Percentiles rank a stretch among this genome's conserved stretches.
These are phyloP conservation scores for Wickerhamiella australiensis DNA, from an alignment of 805 yeast genomes.

Conservation along the genomic window DNA sequence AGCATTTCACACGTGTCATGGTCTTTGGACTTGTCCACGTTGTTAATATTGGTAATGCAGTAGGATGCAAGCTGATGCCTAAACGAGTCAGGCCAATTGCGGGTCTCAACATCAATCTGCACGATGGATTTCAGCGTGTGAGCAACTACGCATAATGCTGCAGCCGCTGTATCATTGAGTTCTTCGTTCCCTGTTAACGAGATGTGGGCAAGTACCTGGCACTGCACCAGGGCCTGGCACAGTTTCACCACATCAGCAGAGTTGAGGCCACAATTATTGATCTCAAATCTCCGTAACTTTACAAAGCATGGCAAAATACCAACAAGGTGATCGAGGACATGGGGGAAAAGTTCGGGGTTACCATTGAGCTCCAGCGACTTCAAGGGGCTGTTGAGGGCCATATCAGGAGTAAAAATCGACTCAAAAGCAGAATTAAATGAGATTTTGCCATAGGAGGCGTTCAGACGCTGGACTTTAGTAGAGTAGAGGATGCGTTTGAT, in stretches of 20 bases:
- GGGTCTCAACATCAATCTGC: conserved; percentile 56
- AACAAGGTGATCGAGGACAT: conserved; percentile 43
- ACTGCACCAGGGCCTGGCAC: conserved; percentile 57
- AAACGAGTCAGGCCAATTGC: conserved; percentile 45
- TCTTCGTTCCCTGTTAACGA: conserved; percentile 52
- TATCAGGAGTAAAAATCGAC: conserved; percentile 35
- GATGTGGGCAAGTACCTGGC: conserved; percentile 53
- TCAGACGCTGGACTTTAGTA: conserved; percentile 49
- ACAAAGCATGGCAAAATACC: conserved; percentile 58
- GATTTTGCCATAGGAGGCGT: conserved; percentile 27
- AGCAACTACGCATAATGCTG: conserved; percentile 59
- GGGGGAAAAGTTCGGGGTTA: conserved; percentile 55
- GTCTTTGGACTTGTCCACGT: conserved; percentile 28
- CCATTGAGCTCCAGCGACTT: conserved; percentile 66
- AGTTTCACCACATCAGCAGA: conserved; percentile 45
- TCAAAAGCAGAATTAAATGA: conserved; percentile 12
- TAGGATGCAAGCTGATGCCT: conserved; percentile 65
- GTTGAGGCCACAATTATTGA: conserved; percentile 55
- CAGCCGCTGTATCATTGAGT: conserved; percentile 48
- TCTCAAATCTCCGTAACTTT: conserved; percentile 49
- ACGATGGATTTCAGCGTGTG: conserved; percentile 52
- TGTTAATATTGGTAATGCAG: conserved; percentile 59
- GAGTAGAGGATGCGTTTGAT: conserved; percentile 22
- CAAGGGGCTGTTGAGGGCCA: conserved; percentile 41
- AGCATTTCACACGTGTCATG: conserved; percentile 16